phyloP scores from a whole-genome alignment of 2,329 filamentous ascomycete species.

The Phaeosphaeriaceae sp. region DNA sequence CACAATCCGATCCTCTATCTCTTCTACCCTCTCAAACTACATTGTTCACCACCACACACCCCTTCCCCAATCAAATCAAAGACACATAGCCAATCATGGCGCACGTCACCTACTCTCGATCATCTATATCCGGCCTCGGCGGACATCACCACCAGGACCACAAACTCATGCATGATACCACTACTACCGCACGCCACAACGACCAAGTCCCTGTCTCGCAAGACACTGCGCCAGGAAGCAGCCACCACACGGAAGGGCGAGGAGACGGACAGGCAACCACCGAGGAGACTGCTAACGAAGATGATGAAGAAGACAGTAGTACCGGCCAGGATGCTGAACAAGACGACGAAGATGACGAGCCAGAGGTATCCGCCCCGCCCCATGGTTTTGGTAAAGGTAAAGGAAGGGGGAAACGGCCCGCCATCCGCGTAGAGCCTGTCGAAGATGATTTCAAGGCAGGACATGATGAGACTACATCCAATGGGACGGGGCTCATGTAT shows the following conservation, averaged over 20 bases:
- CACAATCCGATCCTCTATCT: slow-evolving; percentile 5
- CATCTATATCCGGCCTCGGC: slow-evolving; percentile 34
- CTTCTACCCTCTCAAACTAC: neutral
- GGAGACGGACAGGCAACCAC: slow-evolving; percentile 34
- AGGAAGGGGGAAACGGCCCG: slow-evolving; percentile 45
- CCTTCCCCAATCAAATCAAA: slow-evolving; percentile 1
- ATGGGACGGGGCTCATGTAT: slow-evolving; percentile 37
- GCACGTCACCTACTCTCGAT: slow-evolving; percentile 30
- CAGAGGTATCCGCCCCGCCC: slow-evolving; percentile 43
- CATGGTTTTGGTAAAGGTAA: slow-evolving; percentile 40
- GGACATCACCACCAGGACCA: slow-evolving; percentile 40
- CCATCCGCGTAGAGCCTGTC: slow-evolving; percentile 44
- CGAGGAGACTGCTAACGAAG: slow-evolving; percentile 41
- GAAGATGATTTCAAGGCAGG: slow-evolving; percentile 38
- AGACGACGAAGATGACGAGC: slow-evolving; percentile 46
- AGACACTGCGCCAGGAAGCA: slow-evolving; percentile 26
- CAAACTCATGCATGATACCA: slow-evolving; percentile 33
- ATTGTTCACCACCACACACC: neutral
- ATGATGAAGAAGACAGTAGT: slow-evolving; percentile 45
- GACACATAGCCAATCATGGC: slow-evolving; percentile 30
- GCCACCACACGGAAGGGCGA: slow-evolving; percentile 29
- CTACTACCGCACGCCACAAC: slow-evolving; percentile 26
- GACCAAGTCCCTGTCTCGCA: slow-evolving; percentile 27
- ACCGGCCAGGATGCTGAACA: slow-evolving; percentile 36
- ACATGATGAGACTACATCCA: slow-evolving; percentile 35